These are phyloP conservation scores for Fonsecaea monophora DNA, from an alignment of 2,329 filamentous ascomycete genomes.

Conservation along the genomic window DNA sequence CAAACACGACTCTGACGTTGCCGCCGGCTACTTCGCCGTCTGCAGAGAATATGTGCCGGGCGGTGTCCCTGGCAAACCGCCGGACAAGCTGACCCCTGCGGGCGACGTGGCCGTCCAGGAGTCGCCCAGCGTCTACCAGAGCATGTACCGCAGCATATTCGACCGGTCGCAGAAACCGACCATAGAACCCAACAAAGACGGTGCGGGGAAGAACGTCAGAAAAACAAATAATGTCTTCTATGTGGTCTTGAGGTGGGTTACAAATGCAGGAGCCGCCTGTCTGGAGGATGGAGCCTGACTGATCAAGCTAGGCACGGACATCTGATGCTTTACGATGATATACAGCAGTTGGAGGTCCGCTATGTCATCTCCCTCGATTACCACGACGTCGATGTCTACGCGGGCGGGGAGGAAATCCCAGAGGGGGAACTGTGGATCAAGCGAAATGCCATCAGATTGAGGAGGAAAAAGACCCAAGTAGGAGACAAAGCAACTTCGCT, in stretches of 20 bases:
- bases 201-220: constrained; percentile 51
- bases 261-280: constrained; percentile 11
- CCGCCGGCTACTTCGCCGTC: constrained; percentile 93
- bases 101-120: constrained; percentile 78
- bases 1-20: constrained; percentile 74
- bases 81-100: constrained; percentile 81
- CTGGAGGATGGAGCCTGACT: constrained; percentile 5
- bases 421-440: constrained; percentile 97
- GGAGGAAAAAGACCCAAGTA: constrained; percentile 64
- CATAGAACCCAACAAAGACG: constrained; percentile 60
- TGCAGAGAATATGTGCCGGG: constrained; percentile 91
- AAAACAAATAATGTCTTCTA: constrained; percentile 88
- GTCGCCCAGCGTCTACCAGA: constrained; percentile 94
- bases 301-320: constrained; percentile 75
- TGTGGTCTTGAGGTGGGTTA: constrained; percentile 77
- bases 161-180: constrained; percentile 72
- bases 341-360: constrained; percentile 91
- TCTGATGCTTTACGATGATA: constrained; percentile 96
- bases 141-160: constrained; percentile 96
- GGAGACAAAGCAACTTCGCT: constrained; percentile 68
- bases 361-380: constrained; percentile 93
- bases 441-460: constrained; percentile 83
- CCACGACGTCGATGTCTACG: constrained; percentile 84
- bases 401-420: constrained; percentile 76
- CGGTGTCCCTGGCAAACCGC: constrained; percentile 89